Conservation (phyloP, 2,329 filamentous ascomycete genomes). For the Aspergillus persii region DNA sequence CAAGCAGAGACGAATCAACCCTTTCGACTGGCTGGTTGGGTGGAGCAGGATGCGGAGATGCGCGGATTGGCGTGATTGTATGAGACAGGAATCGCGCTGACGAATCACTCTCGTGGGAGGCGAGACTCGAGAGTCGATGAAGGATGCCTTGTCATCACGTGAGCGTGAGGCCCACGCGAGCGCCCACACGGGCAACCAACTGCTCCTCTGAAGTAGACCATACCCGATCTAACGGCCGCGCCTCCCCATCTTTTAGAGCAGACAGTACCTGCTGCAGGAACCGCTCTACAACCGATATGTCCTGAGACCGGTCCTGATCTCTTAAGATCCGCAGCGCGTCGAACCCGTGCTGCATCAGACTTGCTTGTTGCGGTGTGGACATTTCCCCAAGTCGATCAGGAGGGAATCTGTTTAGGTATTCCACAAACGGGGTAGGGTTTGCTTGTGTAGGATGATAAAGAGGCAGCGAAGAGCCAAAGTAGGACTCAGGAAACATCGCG, state of each 20-base stretch:
- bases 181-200: not conserved
- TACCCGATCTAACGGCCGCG: too few species aligned
- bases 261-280: constrained; percentile 32
- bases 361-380: constrained; percentile 23
- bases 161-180: constrained; percentile 23
- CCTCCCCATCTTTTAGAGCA: constrained; percentile 10
- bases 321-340: constrained; percentile 39
- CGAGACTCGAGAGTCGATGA: not conserved
- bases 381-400: constrained; percentile 18
- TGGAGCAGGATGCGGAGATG: constrained; percentile 23
- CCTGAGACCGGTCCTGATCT: constrained; percentile 28
- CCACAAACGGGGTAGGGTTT: constrained; percentile 30
- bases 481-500: constrained; percentile 20
- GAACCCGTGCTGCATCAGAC: constrained; percentile 34
- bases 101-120: constrained; percentile 1
- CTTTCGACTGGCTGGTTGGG: constrained; percentile 12
- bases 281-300: constrained; percentile 30
- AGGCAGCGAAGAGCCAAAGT: constrained; percentile 29
- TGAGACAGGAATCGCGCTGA: constrained; percentile 8
- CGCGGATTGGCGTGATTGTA: constrained; percentile 3
- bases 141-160: constrained; percentile 11
- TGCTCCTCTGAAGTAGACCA: too few species aligned
- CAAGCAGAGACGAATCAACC: constrained; percentile 19
- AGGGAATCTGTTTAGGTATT: constrained; percentile 25
- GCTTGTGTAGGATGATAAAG: constrained; percentile 41